Evolutionary conservation across 1,284 basidiomycete genomes (phyloP).

Genomic region (Naganishia cerealis): DNA sequence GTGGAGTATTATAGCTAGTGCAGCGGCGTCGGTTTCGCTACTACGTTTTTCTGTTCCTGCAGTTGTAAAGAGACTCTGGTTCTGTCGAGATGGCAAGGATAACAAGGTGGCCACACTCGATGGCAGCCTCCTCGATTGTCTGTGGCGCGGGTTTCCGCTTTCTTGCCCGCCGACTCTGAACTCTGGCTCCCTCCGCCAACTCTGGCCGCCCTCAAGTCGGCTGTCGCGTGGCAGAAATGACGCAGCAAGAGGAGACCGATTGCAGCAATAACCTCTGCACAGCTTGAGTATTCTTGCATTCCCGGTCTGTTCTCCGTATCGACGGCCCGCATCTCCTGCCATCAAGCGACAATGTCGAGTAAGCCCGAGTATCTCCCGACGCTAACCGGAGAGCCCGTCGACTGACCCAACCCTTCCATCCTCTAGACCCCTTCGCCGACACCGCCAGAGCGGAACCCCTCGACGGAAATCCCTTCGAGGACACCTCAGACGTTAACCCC

Average conservation of each 20-base stretch:
- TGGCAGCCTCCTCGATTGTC: neutral
- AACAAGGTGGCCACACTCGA: neutral
- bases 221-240: too few relatives aligned
- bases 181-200: too few relatives aligned
- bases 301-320: neutral
- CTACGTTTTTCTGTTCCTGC: neutral
- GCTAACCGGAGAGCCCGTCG: too few relatives aligned
- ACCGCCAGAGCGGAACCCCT: slow-evolving; percentile 37
- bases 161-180: too few relatives aligned
- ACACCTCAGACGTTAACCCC: slow-evolving; percentile 42
- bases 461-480: slow-evolving; percentile 48
- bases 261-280: neutral
- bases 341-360: slow-evolving; percentile 26
- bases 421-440: slow-evolving; percentile 46
- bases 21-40: neutral
- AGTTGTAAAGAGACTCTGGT: neutral
- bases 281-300: neutral
- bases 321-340: neutral
- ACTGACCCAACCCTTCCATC: slow-evolving; percentile 3
- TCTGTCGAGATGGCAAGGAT: neutral
- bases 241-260: neutral
- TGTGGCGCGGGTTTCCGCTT: neutral
- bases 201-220: too few relatives aligned
- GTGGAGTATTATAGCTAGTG: neutral
- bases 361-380: neutral